Percentiles rank a stretch among this genome's conserved stretches.
Conservation (phyloP, 1,284 basidiomycete species). For the Puccinia polysora region DNA sequence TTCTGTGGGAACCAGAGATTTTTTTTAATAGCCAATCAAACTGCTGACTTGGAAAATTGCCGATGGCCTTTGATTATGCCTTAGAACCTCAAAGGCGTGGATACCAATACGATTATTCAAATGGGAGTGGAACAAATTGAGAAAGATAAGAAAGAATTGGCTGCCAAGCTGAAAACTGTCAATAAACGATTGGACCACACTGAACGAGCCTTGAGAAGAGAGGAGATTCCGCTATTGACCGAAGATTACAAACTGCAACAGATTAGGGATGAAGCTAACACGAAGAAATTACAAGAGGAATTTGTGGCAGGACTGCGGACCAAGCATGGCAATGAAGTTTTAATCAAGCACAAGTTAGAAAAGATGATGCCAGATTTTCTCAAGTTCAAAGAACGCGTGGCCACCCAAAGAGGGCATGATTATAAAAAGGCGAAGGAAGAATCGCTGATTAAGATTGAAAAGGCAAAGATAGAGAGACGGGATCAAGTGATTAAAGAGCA, state of each 20-base stretch:
- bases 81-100: slow-evolving; percentile 75
- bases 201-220: slow-evolving; percentile 92
- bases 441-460: slow-evolving; percentile 69
- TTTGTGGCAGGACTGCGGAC: slow-evolving; percentile 63
- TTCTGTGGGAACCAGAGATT: neutral
- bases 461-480: slow-evolving; percentile 73
- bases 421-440: slow-evolving; percentile 63
- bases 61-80: slow-evolving; percentile 19
- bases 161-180: slow-evolving; percentile 75
- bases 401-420: slow-evolving; percentile 66
- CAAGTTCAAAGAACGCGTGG: slow-evolving; percentile 61
- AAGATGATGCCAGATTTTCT: slow-evolving; percentile 73
- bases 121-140: slow-evolving; percentile 92
- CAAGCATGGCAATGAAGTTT: slow-evolving; percentile 67
- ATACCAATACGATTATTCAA: slow-evolving; percentile 80
- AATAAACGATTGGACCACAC: slow-evolving; percentile 89
- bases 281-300: slow-evolving; percentile 64
- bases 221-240: slow-evolving; percentile 78
- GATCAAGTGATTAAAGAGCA: slow-evolving; percentile 45
- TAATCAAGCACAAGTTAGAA: slow-evolving; percentile 70
- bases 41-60: too few relatives aligned
- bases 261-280: slow-evolving; percentile 66
- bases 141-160: slow-evolving; percentile 89
- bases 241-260: slow-evolving; percentile 87
- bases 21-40: slow-evolving; percentile 4